Evolutionary conservation across 768 basidiomycete species (phyloP).

Genomic region (Rhizopogon vesiculosus): DNA sequence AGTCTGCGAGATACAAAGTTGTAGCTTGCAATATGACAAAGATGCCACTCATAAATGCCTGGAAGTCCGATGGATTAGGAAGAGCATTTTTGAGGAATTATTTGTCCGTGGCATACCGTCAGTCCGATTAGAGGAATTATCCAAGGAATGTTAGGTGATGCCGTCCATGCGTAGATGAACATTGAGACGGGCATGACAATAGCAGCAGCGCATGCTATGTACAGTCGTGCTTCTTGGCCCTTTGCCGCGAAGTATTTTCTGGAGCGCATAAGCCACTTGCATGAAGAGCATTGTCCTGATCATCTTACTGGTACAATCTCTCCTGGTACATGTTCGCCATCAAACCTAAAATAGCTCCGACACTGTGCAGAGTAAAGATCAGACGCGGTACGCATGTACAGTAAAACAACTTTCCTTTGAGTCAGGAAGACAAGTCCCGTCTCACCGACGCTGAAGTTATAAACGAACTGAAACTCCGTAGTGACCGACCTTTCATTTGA

Average conservation of each 20-base stretch:
- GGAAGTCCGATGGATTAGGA: conserved; percentile 1
- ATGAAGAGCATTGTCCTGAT: background rate
- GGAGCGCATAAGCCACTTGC: conserved; percentile 17
- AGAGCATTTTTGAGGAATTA: background rate
- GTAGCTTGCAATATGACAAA: conserved; percentile 40
- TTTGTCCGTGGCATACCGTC: conserved; percentile 9
- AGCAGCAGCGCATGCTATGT: conserved; percentile 49
- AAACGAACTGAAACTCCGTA: conserved; percentile 49
- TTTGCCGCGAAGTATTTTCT: conserved; percentile 14
- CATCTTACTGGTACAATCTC: conserved; percentile 39
- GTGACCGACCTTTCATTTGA: conserved; percentile 40
- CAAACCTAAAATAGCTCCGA: conserved; percentile 48
- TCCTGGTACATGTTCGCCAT: conserved; percentile 36
- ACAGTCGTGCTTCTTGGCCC: conserved; percentile 55
- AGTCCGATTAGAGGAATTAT: conserved; percentile 31
- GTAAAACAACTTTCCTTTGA: conserved; percentile 36
- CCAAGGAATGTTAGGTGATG: conserved; percentile 54
- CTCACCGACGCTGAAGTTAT: conserved; percentile 56
- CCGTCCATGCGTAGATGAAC: conserved; percentile 71
- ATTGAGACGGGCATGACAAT: conserved; percentile 51
- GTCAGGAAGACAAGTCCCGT: conserved; percentile 55
- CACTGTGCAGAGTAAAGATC: conserved; percentile 26
- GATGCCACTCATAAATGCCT: conserved; percentile 36
- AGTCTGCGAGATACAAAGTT: conserved; percentile 48
- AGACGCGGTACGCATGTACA: background rate